A percentile compares a stretch with the other conserved stretches of the same genome.
phyloP scores from a whole-genome alignment of 2,329 filamentous ascomycete species.

The Blastomyces silverae region DNA sequence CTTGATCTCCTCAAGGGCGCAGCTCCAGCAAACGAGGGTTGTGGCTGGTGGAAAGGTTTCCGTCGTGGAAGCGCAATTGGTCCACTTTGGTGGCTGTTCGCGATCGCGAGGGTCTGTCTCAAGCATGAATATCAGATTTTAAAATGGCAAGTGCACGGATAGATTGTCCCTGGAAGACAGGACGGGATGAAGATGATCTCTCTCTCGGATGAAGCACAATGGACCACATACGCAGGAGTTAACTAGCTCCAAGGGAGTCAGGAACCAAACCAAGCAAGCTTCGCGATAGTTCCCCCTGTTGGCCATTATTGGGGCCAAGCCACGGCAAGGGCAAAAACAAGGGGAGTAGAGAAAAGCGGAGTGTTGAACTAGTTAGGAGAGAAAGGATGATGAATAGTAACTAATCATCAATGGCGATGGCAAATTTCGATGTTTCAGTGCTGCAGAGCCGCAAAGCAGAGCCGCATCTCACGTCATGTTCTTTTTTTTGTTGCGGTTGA shows the following conservation, averaged over 20 bases:
- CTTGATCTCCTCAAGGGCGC: not conserved
- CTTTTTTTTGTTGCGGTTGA: not conserved
- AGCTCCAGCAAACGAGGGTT: not conserved
- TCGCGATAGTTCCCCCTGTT: not conserved
- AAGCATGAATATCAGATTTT: not conserved
- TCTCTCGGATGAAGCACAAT: not conserved
- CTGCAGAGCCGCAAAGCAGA: conserved; percentile 3
- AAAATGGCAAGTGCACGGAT: not conserved
- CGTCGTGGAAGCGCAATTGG: not conserved
- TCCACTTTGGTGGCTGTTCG: not conserved
- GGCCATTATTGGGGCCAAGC: not conserved
- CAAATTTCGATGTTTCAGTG: not conserved
- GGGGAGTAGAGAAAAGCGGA: not conserved
- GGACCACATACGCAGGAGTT: not conserved
- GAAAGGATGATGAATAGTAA: not conserved
- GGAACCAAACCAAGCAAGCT: not conserved
- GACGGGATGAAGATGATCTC: not conserved
- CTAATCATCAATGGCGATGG: not conserved
- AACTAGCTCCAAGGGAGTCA: not conserved
- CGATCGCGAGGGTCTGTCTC: not conserved
- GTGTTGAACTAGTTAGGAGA: not conserved
- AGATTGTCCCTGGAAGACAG: not conserved
- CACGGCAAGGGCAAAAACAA: not conserved
- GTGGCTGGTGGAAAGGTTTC: not conserved
- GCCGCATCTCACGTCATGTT: not conserved